Percentiles rank a stretch among this genome's conserved stretches.
Conservation (phyloP, 257 asterid genomes). For the Nicotiana obtusifolia region DNA sequence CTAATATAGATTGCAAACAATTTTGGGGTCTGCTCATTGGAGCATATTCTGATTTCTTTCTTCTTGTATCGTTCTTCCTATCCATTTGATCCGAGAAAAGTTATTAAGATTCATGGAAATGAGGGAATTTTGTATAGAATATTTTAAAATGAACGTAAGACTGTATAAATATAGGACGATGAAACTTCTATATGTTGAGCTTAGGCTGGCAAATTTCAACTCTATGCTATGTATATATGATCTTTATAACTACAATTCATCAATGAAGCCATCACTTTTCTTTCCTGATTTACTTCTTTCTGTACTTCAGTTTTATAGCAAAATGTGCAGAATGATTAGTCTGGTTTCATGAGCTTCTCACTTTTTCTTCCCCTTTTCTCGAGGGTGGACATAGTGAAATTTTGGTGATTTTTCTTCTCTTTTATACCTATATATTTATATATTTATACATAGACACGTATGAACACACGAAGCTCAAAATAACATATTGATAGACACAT, state of each 20-base stretch:
- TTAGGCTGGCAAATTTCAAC: not conserved
- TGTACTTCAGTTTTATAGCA: not conserved
- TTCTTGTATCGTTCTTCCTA: not conserved
- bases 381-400: not conserved
- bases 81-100: not conserved
- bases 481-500: not conserved
- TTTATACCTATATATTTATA: not conserved
- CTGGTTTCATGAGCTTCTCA: not conserved
- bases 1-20: not conserved
- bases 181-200: not conserved
- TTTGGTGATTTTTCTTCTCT: not conserved
- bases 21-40: not conserved
- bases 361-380: not conserved
- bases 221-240: constrained; percentile 1
- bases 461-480: not conserved
- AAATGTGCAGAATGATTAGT: not conserved
- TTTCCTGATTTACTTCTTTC: not conserved
- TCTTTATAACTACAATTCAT: not conserved
- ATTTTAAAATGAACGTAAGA: not conserved
- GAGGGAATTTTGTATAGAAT: constrained; percentile 3
- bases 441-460: not conserved
- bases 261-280: not conserved
- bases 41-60: not conserved
- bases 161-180: not conserved
- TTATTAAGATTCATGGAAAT: not conserved